These are phyloP conservation scores for Penicillium sp. DNA, from an alignment of 2,329 filamentous ascomycete genomes.

Conservation along the genomic window DNA sequence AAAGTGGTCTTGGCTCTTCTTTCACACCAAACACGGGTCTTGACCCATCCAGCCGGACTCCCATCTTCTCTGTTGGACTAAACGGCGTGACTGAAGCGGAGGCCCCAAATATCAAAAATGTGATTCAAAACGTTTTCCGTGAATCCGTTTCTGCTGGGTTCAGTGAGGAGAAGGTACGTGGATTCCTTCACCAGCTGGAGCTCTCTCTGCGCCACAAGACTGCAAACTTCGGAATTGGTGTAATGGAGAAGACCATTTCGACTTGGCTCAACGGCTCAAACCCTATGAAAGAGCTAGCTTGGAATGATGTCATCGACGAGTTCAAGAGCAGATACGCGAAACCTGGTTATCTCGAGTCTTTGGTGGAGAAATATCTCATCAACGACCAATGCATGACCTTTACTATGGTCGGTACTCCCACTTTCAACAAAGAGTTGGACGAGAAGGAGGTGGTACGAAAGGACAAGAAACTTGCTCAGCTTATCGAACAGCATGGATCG, in stretches of 20 bases:
- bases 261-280: slow-evolving; percentile 96
- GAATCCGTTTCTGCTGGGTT: slow-evolving; percentile 75
- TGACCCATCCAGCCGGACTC: slow-evolving; percentile 72
- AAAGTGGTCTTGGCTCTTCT: slow-evolving; percentile 84
- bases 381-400: slow-evolving; percentile 87
- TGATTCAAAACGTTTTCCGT: slow-evolving; percentile 69
- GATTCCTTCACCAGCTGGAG: slow-evolving; percentile 89
- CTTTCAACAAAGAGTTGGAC: slow-evolving; percentile 70
- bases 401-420: slow-evolving; percentile 84
- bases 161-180: slow-evolving; percentile 85
- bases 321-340: slow-evolving; percentile 77
- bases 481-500: slow-evolving; percentile 66
- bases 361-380: slow-evolving; percentile 86
- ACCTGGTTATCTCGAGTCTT: slow-evolving; percentile 75
- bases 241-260: slow-evolving; percentile 84
- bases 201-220: slow-evolving; percentile 95
- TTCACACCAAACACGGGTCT: slow-evolving; percentile 95
- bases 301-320: slow-evolving; percentile 81
- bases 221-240: slow-evolving; percentile 86
- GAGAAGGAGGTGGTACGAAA: slow-evolving; percentile 75
- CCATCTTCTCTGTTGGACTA: slow-evolving; percentile 86
- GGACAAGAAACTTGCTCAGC: slow-evolving; percentile 69
- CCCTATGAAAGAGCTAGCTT: slow-evolving; percentile 85
- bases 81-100: slow-evolving; percentile 84
- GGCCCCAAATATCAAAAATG: slow-evolving; percentile 72